Percentiles rank a stretch among this genome's conserved stretches.
Evolutionary conservation across 106 monocot genomes (phyloP).

Genomic region (Allium sativum): DNA sequence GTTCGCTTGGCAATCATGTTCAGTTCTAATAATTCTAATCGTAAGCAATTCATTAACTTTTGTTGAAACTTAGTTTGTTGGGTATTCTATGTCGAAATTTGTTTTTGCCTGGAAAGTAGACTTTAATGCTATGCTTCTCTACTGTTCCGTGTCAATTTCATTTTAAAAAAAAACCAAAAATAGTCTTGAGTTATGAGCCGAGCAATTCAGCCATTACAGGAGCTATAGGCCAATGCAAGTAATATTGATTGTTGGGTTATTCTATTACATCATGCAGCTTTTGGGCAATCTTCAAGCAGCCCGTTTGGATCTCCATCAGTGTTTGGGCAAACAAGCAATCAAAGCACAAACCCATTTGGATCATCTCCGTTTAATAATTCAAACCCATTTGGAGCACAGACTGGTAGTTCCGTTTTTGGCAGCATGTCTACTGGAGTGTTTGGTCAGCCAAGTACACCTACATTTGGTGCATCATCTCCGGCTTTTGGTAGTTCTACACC

Average conservation of each 20-base stretch:
- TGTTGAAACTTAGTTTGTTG: neutral
- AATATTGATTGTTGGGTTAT: neutral
- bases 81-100: neutral
- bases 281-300: conserved; percentile 67
- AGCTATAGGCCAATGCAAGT: no score
- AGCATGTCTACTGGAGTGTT: conserved; percentile 88
- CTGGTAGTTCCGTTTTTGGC: conserved; percentile 58
- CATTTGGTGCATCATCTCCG: conserved; percentile 51
- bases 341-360: conserved; percentile 44
- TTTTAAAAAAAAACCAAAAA: neutral
- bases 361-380: conserved; percentile 64
- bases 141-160: neutral
- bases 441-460: conserved; percentile 38
- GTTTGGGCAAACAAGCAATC: conserved; percentile 56
- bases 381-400: conserved; percentile 55
- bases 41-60: conserved; percentile 19
- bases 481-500: conserved; percentile 57
- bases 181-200: neutral
- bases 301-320: conserved; percentile 59
- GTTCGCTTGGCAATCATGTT: conserved; percentile 28
- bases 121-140: neutral
- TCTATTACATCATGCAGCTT: conserved; percentile 30
- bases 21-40: conserved; percentile 31
- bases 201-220: no score
- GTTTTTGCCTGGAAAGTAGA: neutral